phyloP scores from a whole-genome alignment of 768 basidiomycete species.

The Hericium coralloides region DNA sequence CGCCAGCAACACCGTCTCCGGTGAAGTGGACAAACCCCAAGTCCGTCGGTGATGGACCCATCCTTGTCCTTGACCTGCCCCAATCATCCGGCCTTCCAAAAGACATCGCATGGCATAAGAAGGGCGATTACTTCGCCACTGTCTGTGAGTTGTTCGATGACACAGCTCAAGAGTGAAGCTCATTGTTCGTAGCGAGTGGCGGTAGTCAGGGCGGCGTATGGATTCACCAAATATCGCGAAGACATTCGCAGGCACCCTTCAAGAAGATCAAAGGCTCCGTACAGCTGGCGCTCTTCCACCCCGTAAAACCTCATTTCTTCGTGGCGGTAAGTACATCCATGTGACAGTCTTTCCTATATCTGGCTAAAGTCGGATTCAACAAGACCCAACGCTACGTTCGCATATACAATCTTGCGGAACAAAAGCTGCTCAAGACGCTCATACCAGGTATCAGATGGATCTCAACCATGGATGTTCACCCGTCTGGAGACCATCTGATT shows the following conservation, averaged over 20 bases:
- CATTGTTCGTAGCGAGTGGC: slow-evolving; percentile 37
- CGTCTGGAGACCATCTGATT: slow-evolving; percentile 91
- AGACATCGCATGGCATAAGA: slow-evolving; percentile 87
- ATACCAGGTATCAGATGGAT: slow-evolving; percentile 97
- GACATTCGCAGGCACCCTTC: slow-evolving; percentile 97
- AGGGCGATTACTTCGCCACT: slow-evolving; percentile 92
- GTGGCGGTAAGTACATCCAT: slow-evolving; percentile 68
- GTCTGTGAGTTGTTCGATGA: slow-evolving; percentile 62
- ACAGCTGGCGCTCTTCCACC: slow-evolving; percentile 92
- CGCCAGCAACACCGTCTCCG: slow-evolving; percentile 46
- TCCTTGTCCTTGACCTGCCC: slow-evolving; percentile 55
- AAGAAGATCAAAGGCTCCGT: slow-evolving; percentile 88
- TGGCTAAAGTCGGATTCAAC: not conserved
- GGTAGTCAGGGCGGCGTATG: slow-evolving; percentile 80
- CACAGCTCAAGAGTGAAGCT: not conserved
- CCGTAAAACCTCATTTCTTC: slow-evolving; percentile 90
- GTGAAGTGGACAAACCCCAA: slow-evolving; percentile 61
- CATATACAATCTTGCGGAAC: slow-evolving; percentile 89
- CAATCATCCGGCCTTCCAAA: slow-evolving; percentile 60
- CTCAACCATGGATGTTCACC: slow-evolving; percentile 94
- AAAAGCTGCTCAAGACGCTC: slow-evolving; percentile 89
- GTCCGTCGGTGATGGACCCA: slow-evolving; percentile 35
- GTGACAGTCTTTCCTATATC: not conserved
- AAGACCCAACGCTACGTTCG: slow-evolving; percentile 98
- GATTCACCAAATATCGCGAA: slow-evolving; percentile 90